These are phyloP conservation scores for Thuja plicata DNA, from an alignment of 83 land plant species.

Conservation along the genomic window DNA sequence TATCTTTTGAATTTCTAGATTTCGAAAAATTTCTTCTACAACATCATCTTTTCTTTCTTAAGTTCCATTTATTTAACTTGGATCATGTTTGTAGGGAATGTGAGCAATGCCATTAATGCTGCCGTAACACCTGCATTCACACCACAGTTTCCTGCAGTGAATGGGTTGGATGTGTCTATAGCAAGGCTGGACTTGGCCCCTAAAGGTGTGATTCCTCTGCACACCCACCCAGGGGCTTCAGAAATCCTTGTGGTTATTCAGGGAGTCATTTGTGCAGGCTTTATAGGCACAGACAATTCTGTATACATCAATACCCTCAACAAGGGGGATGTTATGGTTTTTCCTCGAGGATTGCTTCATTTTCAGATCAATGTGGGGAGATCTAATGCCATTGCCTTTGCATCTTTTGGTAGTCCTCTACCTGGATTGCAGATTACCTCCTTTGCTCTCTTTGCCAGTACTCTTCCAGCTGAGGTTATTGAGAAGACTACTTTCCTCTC, in stretches of 20 bases:
- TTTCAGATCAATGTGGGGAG: constrained; percentile 37
- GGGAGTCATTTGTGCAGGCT: constrained; percentile 49
- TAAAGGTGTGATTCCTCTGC: constrained; percentile 52
- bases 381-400: constrained; percentile 17
- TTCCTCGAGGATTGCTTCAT: constrained; percentile 58
- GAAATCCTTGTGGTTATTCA: constrained; percentile 41
- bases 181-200: constrained; percentile 48
- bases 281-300: constrained; percentile 30
- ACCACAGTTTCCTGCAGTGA: constrained; percentile 55
- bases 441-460: constrained; percentile 41
- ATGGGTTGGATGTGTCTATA: constrained; percentile 52
- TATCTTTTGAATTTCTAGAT: too few species aligned
- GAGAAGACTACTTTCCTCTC: constrained; percentile 38
- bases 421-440: constrained; percentile 56
- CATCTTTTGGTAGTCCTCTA: constrained; percentile 30
- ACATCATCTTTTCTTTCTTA: background rate
- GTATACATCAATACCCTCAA: constrained; percentile 39
- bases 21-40: too few species aligned
- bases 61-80: background rate
- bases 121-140: constrained; percentile 63
- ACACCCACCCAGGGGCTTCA: constrained; percentile 55
- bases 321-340: constrained; percentile 51
- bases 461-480: constrained; percentile 33
- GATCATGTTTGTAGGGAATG: constrained; percentile 28
- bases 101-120: constrained; percentile 48